phyloP scores from a whole-genome alignment of 1,139 yeast genomes.

The Nakaseomyces delphensis region DNA sequence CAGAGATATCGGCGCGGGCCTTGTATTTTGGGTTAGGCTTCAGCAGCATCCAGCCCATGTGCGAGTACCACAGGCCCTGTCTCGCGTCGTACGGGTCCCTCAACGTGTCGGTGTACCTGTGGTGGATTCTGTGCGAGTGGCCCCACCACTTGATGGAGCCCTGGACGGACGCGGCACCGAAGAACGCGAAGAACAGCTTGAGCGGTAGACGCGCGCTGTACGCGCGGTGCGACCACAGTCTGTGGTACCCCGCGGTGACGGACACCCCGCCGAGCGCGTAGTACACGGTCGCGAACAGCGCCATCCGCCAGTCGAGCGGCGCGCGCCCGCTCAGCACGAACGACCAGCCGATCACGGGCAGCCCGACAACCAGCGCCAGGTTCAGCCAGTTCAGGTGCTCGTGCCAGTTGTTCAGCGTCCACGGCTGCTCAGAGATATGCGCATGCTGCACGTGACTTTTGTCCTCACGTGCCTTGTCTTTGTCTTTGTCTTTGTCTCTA shows the following conservation, averaged over 20 bases:
- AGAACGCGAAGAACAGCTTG: constrained; percentile 63
- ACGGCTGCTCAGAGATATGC: constrained; percentile 88
- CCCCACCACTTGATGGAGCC: constrained; percentile 99
- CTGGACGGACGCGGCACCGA: constrained; percentile 93
- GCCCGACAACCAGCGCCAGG: constrained; percentile 58
- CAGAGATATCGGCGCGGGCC: constrained; percentile 95
- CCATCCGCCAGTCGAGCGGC: constrained; percentile 54
- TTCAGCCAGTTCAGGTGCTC: constrained; percentile 92
- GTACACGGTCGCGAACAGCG: constrained; percentile 49
- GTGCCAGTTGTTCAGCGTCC: constrained; percentile 78
- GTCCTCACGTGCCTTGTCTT: constrained; percentile 38
- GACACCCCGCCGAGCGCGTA: constrained; percentile 75
- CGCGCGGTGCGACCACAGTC: constrained; percentile 83
- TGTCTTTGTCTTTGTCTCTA: too few relatives aligned
- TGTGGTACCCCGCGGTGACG: constrained; percentile 92
- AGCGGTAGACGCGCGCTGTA: constrained; percentile 70
- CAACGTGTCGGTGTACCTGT: constrained; percentile 90
- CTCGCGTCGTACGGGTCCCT: constrained; percentile 98
- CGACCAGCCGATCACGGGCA: constrained; percentile 60
- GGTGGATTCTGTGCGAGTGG: constrained; percentile 94
- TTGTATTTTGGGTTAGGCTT: constrained; percentile 90
- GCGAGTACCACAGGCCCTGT: constrained; percentile 90
- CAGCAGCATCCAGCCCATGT: constrained; percentile 95
- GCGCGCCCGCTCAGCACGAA: constrained; percentile 40
- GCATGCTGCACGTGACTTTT: too few relatives aligned